phyloP scores from a whole-genome alignment of 257 asterid species.

The Nyctanthes arbortristis region DNA sequence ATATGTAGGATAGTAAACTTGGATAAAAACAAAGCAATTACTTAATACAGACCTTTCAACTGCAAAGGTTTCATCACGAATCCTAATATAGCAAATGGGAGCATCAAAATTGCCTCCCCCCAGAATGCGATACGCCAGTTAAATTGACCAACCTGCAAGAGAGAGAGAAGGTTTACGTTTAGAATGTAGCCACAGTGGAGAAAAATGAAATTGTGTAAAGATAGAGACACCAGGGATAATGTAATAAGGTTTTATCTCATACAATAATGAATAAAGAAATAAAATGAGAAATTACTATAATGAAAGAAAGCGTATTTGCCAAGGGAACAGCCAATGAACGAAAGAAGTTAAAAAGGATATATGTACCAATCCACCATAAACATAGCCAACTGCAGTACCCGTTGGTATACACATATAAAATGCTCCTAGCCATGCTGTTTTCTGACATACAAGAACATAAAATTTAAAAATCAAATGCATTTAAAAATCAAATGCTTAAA shows the following conservation, averaged over 20 bases:
- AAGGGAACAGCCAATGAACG: slow-evolving; percentile 6
- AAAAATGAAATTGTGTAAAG: background rate
- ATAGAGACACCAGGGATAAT: background rate
- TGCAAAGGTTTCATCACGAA: slow-evolving; percentile 86
- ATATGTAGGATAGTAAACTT: no score
- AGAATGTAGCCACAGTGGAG: background rate
- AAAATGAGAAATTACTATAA: slow-evolving; percentile 12
- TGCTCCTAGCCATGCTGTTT: slow-evolving; percentile 91
- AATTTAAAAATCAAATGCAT: slow-evolving; percentile 8
- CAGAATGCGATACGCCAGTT: slow-evolving; percentile 91
- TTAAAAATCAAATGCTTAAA: slow-evolving; percentile 4
- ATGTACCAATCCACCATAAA: slow-evolving; percentile 94
- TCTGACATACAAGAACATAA: slow-evolving; percentile 46
- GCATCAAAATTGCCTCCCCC: slow-evolving; percentile 86
- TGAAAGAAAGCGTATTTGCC: slow-evolving; percentile 15
- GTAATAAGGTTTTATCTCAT: background rate
- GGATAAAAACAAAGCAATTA: slow-evolving; percentile 15
- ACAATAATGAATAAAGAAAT: background rate
- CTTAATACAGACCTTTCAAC: slow-evolving; percentile 67
- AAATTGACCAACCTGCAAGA: slow-evolving; percentile 55
- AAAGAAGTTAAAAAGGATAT: slow-evolving; percentile 18
- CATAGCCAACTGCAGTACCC: slow-evolving; percentile 90
- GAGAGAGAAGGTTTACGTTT: slow-evolving; percentile 10
- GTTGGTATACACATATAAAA: slow-evolving; percentile 98
- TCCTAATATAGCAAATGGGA: slow-evolving; percentile 85